Percentiles rank a stretch among this genome's conserved stretches.
phyloP scores from a whole-genome alignment of 768 basidiomycete species.

The Suillus brevipes region DNA sequence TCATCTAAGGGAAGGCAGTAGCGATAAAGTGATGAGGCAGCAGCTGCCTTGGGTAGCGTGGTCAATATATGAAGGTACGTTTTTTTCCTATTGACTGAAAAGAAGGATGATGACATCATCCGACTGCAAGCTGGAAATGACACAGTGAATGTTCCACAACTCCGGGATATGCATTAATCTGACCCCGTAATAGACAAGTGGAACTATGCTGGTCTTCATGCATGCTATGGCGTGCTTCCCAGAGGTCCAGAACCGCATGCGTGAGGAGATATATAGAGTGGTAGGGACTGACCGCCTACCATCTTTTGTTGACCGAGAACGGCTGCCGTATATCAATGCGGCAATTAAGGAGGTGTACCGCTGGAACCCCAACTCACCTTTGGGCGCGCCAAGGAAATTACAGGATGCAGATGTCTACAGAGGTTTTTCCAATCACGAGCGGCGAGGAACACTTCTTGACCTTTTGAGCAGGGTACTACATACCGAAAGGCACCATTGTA shows the following conservation, averaged over 20 bases:
- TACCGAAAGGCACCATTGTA: constrained; percentile 7
- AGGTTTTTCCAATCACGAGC: not conserved
- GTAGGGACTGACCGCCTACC: constrained; percentile 44
- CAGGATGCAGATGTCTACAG: constrained; percentile 14
- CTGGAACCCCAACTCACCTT: constrained; percentile 15
- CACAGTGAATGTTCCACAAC: not conserved
- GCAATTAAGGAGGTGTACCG: constrained; percentile 27
- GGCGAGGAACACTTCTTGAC: not conserved
- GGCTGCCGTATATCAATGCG: constrained; percentile 41
- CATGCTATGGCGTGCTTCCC: constrained; percentile 9
- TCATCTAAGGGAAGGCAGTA: not conserved
- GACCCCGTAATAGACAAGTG: constrained; percentile 3
- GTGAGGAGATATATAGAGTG: constrained; percentile 46
- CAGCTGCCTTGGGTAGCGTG: constrained; percentile 10
- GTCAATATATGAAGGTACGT: constrained; percentile 12
- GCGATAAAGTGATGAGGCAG: not conserved
- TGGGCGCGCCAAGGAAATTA: constrained; percentile 15
- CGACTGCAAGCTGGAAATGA: constrained; percentile 1
- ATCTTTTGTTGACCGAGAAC: constrained; percentile 36
- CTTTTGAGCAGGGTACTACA: constrained; percentile 3
- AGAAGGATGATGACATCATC: not conserved
- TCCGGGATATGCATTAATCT: not conserved
- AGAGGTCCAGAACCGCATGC: constrained; percentile 3
- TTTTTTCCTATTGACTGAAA: not conserved
- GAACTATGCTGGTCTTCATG: constrained; percentile 9